Conservation (phyloP, 164 flowering plant genomes). For the Dillenia turbinata region DNA sequence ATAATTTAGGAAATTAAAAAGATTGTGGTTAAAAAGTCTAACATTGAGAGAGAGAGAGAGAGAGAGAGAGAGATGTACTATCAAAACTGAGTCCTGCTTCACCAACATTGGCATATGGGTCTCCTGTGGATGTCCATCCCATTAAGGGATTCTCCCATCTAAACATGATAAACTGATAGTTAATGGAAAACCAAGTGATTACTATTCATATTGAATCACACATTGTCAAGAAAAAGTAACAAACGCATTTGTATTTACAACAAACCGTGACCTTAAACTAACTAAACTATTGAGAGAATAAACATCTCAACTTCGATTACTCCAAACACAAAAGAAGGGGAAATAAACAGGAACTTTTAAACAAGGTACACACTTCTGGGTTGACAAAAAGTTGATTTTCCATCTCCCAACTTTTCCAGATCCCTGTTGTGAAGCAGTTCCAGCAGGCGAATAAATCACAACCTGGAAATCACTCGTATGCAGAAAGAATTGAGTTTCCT, state of each 20-base stretch:
- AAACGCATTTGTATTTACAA: too few relatives aligned
- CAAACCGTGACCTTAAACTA: too few relatives aligned
- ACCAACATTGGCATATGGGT: slow-evolving; percentile 97
- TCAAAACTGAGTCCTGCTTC: slow-evolving; percentile 77
- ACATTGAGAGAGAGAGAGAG: not conserved
- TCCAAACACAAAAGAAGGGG: not conserved
- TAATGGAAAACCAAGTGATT: too few relatives aligned
- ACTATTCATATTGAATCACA: too few relatives aligned
- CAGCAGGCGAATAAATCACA: slow-evolving; percentile 86
- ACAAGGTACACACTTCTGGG: slow-evolving; percentile 68
- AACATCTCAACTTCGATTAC: too few relatives aligned
- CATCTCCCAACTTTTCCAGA: slow-evolving; percentile 94
- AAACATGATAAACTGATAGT: not conserved
- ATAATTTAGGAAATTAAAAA: not conserved
- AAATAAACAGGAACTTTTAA: not conserved
- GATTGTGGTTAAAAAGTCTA: not conserved
- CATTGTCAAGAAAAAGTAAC: too few relatives aligned
- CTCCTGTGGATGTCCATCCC: slow-evolving; percentile 99
- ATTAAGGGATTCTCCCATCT: slow-evolving; percentile 99
- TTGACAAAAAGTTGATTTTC: slow-evolving; percentile 95
- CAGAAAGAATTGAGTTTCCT: too few relatives aligned
- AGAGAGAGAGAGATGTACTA: slow-evolving; percentile 19
- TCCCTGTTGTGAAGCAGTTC: slow-evolving; percentile 94
- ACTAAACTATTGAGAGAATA: too few relatives aligned
- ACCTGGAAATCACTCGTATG: slow-evolving; percentile 41